A percentile compares a stretch with the other conserved stretches of the same genome.
phyloP scores from a whole-genome alignment of 2,329 filamentous ascomycete genomes.

The Cytospora mali region DNA sequence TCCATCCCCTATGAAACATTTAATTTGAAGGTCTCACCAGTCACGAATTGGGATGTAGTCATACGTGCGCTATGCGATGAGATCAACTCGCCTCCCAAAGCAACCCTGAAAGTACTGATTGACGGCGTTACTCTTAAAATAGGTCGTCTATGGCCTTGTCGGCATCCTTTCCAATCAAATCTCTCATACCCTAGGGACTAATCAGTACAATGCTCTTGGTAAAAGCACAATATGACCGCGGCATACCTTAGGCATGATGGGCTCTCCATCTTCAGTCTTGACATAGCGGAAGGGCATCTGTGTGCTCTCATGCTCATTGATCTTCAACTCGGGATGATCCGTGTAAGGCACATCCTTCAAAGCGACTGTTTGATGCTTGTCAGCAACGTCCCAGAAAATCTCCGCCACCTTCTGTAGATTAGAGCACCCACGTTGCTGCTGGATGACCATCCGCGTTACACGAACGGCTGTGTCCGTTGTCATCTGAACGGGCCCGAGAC shows the following conservation, averaged over 20 bases:
- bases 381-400: neutral
- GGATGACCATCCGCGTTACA: conserved; percentile 86
- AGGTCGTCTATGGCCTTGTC: conserved; percentile 90
- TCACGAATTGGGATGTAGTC: neutral
- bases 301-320: conserved; percentile 90
- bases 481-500: conserved; percentile 93
- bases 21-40: conserved; percentile 9
- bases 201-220: conserved; percentile 31
- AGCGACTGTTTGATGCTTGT: conserved; percentile 58
- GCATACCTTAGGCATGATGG: conserved; percentile 87
- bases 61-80: neutral
- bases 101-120: neutral
- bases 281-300: conserved; percentile 99
- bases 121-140: conserved; percentile 51
- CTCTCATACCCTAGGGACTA: conserved; percentile 79
- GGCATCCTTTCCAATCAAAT: conserved; percentile 89
- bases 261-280: conserved; percentile 69
- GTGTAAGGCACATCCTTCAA: conserved; percentile 80
- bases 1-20: neutral
- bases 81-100: neutral
- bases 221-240: neutral
- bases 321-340: conserved; percentile 85
- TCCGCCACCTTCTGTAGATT: neutral
- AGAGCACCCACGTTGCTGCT: conserved; percentile 69
- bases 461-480: conserved; percentile 96